Percentiles rank a stretch among this genome's conserved stretches.
These are phyloP conservation scores for Linnemannia schmuckeri DNA, from an alignment of 192 early-diverging fungal species.

Conservation along the genomic window DNA sequence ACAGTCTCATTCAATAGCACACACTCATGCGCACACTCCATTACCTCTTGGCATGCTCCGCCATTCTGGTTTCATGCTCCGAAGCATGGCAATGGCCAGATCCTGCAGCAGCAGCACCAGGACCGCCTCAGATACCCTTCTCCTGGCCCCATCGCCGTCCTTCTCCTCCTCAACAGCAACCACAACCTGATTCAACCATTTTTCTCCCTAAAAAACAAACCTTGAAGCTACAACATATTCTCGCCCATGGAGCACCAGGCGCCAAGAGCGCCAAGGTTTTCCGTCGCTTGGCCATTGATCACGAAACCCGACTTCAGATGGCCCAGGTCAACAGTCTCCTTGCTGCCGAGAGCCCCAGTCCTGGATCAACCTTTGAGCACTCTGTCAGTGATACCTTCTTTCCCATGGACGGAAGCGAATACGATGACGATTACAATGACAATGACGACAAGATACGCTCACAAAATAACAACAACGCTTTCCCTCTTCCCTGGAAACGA, in stretches of 20 bases:
- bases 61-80: background rate
- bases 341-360: background rate
- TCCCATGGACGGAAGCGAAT: background rate
- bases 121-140: background rate
- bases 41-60: slow-evolving; percentile 10
- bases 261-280: slow-evolving; percentile 28
- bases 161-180: background rate
- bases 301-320: slow-evolving; percentile 16
- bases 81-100: slow-evolving; percentile 9
- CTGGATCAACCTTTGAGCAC: slow-evolving; percentile 31
- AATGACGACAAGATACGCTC: background rate
- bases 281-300: slow-evolving; percentile 20
- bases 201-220: slow-evolving; percentile 17
- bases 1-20: background rate
- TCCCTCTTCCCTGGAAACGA: slow-evolving; percentile 20
- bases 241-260: slow-evolving; percentile 31
- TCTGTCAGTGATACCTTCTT: slow-evolving; percentile 17
- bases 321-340: slow-evolving; percentile 5
- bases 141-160: background rate
- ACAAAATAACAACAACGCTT: background rate
- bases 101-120: background rate
- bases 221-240: slow-evolving; percentile 26
- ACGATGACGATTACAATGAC: background rate
- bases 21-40: slow-evolving; percentile 3
- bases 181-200: background rate